Evolutionary conservation across 2,329 filamentous ascomycete species (phyloP).

Genomic region (Aaosphaeria arxii): DNA sequence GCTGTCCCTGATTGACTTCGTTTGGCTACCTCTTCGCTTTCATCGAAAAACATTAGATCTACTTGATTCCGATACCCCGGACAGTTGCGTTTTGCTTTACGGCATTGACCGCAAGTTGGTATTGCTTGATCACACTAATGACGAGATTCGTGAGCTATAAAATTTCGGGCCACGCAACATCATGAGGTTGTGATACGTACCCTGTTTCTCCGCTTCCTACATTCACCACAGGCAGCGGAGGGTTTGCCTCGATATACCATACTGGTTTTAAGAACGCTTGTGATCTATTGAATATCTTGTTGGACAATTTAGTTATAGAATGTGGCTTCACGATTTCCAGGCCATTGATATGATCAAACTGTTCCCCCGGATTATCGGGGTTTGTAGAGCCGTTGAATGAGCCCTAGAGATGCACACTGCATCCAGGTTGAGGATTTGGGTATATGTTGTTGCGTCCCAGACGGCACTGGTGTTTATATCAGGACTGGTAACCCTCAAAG

Average conservation of each 20-base stretch:
- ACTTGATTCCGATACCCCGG: constrained; percentile 23
- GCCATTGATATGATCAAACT: no score
- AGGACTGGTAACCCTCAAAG: no score
- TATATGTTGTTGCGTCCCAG: no score
- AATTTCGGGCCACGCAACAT: background rate
- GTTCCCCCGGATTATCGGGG: no score
- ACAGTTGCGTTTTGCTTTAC: constrained; percentile 21
- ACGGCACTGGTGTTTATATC: no score
- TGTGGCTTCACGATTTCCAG: no score
- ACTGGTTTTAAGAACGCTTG: background rate
- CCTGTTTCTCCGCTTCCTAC: constrained; percentile 25
- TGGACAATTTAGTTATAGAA: no score
- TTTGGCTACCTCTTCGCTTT: constrained; percentile 17
- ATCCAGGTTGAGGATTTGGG: no score
- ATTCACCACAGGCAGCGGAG: constrained; percentile 20
- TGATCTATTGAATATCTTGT: no score
- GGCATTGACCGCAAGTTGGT: constrained; percentile 24
- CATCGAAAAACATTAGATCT: constrained; percentile 28
- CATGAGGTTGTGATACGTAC: constrained; percentile 9
- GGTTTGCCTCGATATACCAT: constrained; percentile 10
- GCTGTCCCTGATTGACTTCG: constrained; percentile 5
- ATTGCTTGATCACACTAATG: constrained; percentile 22
- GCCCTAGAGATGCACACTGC: no score
- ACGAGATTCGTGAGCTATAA: background rate
- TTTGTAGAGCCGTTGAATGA: no score